Evolutionary conservation across 495 filamentous ascomycete genomes (phyloP).

Genomic region (Cercophora scortea): DNA sequence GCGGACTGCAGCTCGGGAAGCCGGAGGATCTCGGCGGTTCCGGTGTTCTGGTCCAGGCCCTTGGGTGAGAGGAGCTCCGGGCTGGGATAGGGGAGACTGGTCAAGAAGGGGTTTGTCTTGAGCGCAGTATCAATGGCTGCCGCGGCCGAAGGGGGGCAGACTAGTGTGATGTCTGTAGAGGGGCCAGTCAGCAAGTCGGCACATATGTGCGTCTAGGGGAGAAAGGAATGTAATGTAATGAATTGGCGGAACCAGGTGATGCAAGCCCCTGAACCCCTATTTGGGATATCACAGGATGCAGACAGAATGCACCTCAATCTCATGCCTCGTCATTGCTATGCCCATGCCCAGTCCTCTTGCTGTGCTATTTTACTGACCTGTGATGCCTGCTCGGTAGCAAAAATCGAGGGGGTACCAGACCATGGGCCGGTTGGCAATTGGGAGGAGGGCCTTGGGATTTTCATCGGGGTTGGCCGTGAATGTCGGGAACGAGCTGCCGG

Average conservation of each 20-base stretch:
- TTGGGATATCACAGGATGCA: too few species aligned
- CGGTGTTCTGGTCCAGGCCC: constrained; percentile 65
- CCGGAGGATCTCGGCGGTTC: constrained; percentile 85
- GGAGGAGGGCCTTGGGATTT: constrained; percentile 82
- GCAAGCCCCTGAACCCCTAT: too few species aligned
- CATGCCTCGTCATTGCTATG: too few species aligned
- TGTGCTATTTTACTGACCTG: constrained; percentile 42
- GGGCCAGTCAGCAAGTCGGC: not conserved
- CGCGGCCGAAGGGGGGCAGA: constrained; percentile 69
- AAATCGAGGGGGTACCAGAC: constrained; percentile 91
- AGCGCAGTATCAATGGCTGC: constrained; percentile 69
- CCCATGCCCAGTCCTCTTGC: too few species aligned
- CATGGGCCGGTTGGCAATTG: constrained; percentile 93
- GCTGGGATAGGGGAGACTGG: constrained; percentile 65
- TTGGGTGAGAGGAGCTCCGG: constrained; percentile 68
- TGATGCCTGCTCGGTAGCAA: constrained; percentile 78
- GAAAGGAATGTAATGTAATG: constrained; percentile 4
- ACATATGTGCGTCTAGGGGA: constrained; percentile 5
- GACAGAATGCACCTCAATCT: too few species aligned
- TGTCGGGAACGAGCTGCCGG: constrained; percentile 81
- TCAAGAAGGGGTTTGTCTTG: constrained; percentile 79
- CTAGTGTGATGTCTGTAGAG: constrained; percentile 64
- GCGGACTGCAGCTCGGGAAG: constrained; percentile 60
- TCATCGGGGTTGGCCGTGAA: constrained; percentile 87
- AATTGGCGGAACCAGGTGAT: too few species aligned